Base-by-base conservation (phyloP, 257 asterid species). In the Gynochthodes officinalis region DNA sequence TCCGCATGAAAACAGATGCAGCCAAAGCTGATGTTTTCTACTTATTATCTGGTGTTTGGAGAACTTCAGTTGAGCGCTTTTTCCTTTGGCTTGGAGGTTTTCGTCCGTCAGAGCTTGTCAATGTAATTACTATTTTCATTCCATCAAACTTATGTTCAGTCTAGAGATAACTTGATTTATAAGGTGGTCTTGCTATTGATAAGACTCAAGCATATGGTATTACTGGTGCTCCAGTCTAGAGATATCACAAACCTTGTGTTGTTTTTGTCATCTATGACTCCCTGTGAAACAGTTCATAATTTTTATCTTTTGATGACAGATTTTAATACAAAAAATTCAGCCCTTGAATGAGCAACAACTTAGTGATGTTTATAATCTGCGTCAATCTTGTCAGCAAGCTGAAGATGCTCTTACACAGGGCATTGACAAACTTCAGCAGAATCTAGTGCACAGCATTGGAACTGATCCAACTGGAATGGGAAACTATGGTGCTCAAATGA, bases 81-180 rank as follows among this genome's bases (percentile, higher is more conserved):
- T 87, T 95, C 83, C 91, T 87, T 2, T 95, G 98, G 99, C 86
- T 95, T 43, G 98, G 99, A 72, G 99, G 99, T n/a, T 92, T 87
- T 76, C 79, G 88, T 3, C 98, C 99, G 23, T 95, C 98, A 13
- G 96, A 90, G 75, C 90, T 95, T 83, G 87, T 95, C 21, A 92
- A 81, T 27, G 98, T 95, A 79, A 71, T 67, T 54, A 48, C 37
- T 66, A 33, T n/a, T 44, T 54, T 18, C 43, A 27, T 48, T 53
- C 73, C n/a, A 67, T 25, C 37, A 42, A 0, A 50, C n/a, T 28
- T 14, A 66, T 5, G n/a, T 27, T 58, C 39, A 11, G n/a, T 63
- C 30, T n/a, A 4, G 21, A 21, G 1, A 10, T 64, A n/a, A 64
- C 69, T 10, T 37, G 19, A 63, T 19, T 64, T 1, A n/a, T 14